Conservation (phyloP, 805 yeast genomes). For the Diddensiella caesifluorescens region DNA sequence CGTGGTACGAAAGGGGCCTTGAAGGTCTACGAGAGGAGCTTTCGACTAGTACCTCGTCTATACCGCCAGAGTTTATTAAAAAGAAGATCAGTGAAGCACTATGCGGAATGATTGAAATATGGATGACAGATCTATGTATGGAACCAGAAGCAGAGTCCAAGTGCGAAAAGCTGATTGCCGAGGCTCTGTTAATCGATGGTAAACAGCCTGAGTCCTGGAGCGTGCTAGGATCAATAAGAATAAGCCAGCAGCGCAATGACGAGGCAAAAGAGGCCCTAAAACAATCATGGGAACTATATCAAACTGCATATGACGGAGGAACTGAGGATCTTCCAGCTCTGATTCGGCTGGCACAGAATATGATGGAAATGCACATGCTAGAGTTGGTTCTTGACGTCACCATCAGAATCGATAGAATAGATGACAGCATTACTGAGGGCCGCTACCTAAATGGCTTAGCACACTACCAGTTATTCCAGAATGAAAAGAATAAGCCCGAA, state of each 20-base stretch:
- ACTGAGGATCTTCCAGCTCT: conserved; percentile 65
- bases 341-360: conserved; percentile 62
- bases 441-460: conserved; percentile 82
- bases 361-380: conserved; percentile 69
- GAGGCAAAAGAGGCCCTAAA: conserved; percentile 69
- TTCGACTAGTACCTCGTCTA: conserved; percentile 25
- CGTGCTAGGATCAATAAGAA: conserved; percentile 76
- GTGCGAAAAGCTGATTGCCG: conserved; percentile 67
- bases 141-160: conserved; percentile 77
- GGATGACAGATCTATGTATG: conserved; percentile 98
- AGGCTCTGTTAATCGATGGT: conserved; percentile 50
- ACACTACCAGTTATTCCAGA: conserved; percentile 31
- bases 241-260: conserved; percentile 69
- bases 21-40: conserved; percentile 42
- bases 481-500: no score
- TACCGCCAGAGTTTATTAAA: conserved; percentile 20
- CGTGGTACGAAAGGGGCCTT: conserved; percentile 58
- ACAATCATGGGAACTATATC: conserved; percentile 67
- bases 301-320: conserved; percentile 29
- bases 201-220: conserved; percentile 77
- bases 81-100: conserved; percentile 68
- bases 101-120: conserved; percentile 75
- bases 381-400: conserved; percentile 67
- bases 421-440: conserved; percentile 78
- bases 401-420: conserved; percentile 61